These are phyloP conservation scores for Boletus rubescentipes DNA, from an alignment of 768 basidiomycete genomes.

Conservation along the genomic window DNA sequence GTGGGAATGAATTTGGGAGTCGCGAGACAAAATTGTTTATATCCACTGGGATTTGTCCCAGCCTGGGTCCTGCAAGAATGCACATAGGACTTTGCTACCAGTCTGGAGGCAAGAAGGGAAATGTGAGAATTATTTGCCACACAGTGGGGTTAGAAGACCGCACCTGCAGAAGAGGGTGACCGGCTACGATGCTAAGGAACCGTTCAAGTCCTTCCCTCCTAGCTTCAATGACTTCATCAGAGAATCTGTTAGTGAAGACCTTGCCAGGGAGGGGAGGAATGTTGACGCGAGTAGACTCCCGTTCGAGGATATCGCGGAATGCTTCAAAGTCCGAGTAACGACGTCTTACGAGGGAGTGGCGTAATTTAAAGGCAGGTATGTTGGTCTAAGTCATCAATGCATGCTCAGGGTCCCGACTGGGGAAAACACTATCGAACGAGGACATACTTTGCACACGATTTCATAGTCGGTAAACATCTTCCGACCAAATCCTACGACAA, in stretches of 20 bases:
- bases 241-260: conserved; percentile 97
- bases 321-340: conserved; percentile 95
- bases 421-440: neutral
- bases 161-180: conserved; percentile 94
- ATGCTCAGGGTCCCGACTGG: conserved; percentile 2
- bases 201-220: conserved; percentile 91
- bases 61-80: conserved; percentile 90
- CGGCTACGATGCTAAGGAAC: conserved; percentile 94
- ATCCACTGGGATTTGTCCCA: conserved; percentile 86
- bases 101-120: conserved; percentile 49
- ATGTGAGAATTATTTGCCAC: conserved; percentile 4
- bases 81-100: conserved; percentile 94
- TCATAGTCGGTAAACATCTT: conserved; percentile 99
- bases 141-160: conserved; percentile 22
- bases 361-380: conserved; percentile 97
- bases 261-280: conserved; percentile 97
- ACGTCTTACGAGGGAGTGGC: conserved; percentile 84
- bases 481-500: conserved; percentile 71
- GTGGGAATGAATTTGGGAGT: neutral
- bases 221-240: conserved; percentile 94
- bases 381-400: conserved; percentile 65
- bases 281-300: conserved; percentile 95
- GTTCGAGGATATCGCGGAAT: conserved; percentile 96
- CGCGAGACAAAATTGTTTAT: conserved; percentile 34
- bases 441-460: conserved; percentile 86